Conservation (phyloP, 352 stramenopile genomes). For the Globisporangium carolinianum region DNA sequence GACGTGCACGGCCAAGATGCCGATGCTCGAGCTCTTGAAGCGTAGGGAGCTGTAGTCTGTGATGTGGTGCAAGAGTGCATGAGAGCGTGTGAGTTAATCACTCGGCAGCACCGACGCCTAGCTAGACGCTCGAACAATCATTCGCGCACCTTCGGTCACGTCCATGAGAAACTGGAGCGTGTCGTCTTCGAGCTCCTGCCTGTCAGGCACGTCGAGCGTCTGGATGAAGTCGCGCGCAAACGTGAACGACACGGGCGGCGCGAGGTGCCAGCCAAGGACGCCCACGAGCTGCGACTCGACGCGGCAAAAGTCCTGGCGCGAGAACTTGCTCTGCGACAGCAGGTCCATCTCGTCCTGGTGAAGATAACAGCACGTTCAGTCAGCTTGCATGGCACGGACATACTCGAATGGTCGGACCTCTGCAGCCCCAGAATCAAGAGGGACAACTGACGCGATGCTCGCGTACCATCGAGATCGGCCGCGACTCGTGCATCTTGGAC, state of each 20-base stretch:
- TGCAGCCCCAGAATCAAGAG: background rate
- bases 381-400: no score
- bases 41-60: slow-evolving; percentile 23
- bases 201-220: slow-evolving; percentile 14
- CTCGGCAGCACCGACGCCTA: no score
- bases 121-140: no score
- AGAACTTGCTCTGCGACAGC: slow-evolving; percentile 39
- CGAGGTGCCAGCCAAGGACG: slow-evolving; percentile 28
- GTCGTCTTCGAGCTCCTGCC: slow-evolving; percentile 16
- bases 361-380: background rate
- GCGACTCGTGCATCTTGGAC: slow-evolving; percentile 49
- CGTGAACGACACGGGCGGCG: slow-evolving; percentile 28
- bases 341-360: slow-evolving; percentile 39
- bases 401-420: no score
- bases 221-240: slow-evolving; percentile 37
- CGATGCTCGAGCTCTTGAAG: slow-evolving; percentile 32
- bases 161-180: slow-evolving; percentile 26
- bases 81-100: no score
- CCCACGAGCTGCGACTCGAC: slow-evolving; percentile 30
- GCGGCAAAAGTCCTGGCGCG: slow-evolving; percentile 24
- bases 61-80: slow-evolving; percentile 1
- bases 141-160: slow-evolving; percentile 5
- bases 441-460: background rate
- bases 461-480: slow-evolving; percentile 39
- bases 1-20: slow-evolving; percentile 28